Base-by-base conservation (phyloP, 441 rosid genomes). In the Gossypium aridum region DNA sequence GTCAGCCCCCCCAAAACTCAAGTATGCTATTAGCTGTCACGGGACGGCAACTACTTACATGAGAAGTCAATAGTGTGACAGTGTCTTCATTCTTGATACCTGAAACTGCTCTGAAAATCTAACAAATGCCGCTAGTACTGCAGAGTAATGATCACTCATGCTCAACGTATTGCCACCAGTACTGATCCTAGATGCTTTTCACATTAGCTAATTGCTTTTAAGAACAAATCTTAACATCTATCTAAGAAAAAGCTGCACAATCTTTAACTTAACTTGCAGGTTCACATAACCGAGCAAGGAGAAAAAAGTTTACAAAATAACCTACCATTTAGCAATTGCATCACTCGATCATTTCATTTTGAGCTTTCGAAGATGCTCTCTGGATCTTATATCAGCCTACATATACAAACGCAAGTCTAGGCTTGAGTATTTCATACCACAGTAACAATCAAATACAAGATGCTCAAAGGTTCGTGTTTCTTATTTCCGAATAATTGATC, bases 341-440 rank as follows among this genome's bases (percentile, higher is more conserved):
- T 57, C 63, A 49, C 74, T 70, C 71, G 69, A 60, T 63, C 64
- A 71, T 80, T 62, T 70, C 64, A 72, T 23, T 75, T 72, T 76
- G 78, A 77, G 85, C 73, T 83, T 83, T 74, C 63, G 87, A 47
- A 92, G 83, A 80, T 82, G 80, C 63, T 83, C 87, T 78, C 93
- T 85, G 63, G 95, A 90, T 81, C 88, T 89, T 43, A 88, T 81
- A 80, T 92, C 93, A 78, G 95, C 95, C 95, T 92, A 77, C 75
- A 78, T 57, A 74, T 45, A 71, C 9, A 56, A 66, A 56, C 56
- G n/a, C 57, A 71, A 70, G 20, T 61, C 34, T 55, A 25, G 4
- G 49, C 63, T 62, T 34, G 72, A 28, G 59, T 2, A 63, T 64
- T 37, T 54, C 26, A 55, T 14, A 67, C 68, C 47, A 73, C 22